phyloP scores from a whole-genome alignment of 345 rosid genomes.

The Dimocarpus longan region DNA sequence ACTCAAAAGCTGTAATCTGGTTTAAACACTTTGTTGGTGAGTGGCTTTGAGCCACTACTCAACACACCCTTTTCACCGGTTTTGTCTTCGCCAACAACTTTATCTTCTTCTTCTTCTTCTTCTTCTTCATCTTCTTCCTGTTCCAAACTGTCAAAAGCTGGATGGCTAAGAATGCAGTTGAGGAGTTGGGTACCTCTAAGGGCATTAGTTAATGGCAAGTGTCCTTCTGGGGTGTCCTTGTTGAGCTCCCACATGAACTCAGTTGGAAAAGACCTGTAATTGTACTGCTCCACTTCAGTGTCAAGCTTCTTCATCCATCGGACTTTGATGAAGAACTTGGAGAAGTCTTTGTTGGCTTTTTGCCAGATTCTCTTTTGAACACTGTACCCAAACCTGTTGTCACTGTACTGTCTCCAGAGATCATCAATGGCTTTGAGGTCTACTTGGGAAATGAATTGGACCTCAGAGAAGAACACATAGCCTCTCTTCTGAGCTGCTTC shows the following conservation, averaged over 20 bases:
- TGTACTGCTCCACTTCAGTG: conserved; percentile 79
- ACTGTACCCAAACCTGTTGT: conserved; percentile 75
- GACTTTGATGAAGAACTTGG: conserved; percentile 66
- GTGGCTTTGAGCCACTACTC: conserved; percentile 35
- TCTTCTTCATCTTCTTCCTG: conserved; percentile 41
- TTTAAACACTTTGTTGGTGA: conserved; percentile 45
- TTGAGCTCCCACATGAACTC: conserved; percentile 86
- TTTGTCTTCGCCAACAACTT: background rate
- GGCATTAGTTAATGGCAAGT: conserved; percentile 91
- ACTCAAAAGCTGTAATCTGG: conserved; percentile 62
- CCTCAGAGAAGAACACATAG: conserved; percentile 97
- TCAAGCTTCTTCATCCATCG: conserved; percentile 99
- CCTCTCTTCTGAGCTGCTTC: conserved; percentile 80
- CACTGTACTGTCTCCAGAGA: conserved; percentile 75
- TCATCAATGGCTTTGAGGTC: conserved; percentile 76
- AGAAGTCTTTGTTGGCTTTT: conserved; percentile 68
- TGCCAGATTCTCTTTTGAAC: conserved; percentile 74
- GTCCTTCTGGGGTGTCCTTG: conserved; percentile 79
- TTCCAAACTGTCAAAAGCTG: conserved; percentile 54
- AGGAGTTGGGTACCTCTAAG: conserved; percentile 83
- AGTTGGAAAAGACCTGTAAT: conserved; percentile 79
- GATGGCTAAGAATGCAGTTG: conserved; percentile 68
- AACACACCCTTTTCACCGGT: conserved; percentile 9
- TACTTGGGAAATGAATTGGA: conserved; percentile 55
- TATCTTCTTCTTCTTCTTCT: conserved; percentile 28